Base-by-base conservation (phyloP, 2,329 filamentous ascomycete genomes). In the Microascus cirrosus region DNA sequence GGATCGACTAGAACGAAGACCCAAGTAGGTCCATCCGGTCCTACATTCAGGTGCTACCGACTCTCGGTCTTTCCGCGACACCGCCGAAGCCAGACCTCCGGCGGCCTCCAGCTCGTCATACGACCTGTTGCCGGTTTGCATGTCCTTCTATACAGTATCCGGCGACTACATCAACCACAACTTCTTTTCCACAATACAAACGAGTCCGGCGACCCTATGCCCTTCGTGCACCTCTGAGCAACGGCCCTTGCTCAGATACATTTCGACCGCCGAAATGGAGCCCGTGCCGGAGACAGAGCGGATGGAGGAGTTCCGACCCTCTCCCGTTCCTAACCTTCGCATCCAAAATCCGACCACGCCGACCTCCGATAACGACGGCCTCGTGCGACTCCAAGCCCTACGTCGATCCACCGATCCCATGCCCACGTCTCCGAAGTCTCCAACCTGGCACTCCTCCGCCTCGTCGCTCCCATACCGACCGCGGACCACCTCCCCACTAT, bases 271-370 rank as follows among this genome's bases (percentile, higher is more conserved):
- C 68, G 70, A 64, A 64, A 86, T 86, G 83, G 83, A 86, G 70
- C 81, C 83, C 59, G 83, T 86, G 65, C 83, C 83, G 63, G 83
- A 86, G 73, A 84, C 83, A 55, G 81, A 86, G 74, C 77, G 82
- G 62, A 82, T 86, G 78, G 82, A 85, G 74, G 81, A 82, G 68
- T 86, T 86, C 67, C 79, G 76, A 61, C 71, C 81, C 58, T 78
- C 80, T 56, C 81, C 81, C 62, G 71, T 83, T 42, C 79, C 81
- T 45, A 75, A 73, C 34, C 69, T 83, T 52, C 77, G 79, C 60
- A 69, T 81, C 25, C 76, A 75, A 59, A 73, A 70, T 59, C 64
- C 63, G 53, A 58, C 52, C 55, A 62, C 67, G 53, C 63, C 72
- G 51, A 67, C 72, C 35, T 64, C 72, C 53, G 74, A 78, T 60